phyloP scores from a whole-genome alignment of 768 basidiomycete species.

The Naganishia antarctica region DNA sequence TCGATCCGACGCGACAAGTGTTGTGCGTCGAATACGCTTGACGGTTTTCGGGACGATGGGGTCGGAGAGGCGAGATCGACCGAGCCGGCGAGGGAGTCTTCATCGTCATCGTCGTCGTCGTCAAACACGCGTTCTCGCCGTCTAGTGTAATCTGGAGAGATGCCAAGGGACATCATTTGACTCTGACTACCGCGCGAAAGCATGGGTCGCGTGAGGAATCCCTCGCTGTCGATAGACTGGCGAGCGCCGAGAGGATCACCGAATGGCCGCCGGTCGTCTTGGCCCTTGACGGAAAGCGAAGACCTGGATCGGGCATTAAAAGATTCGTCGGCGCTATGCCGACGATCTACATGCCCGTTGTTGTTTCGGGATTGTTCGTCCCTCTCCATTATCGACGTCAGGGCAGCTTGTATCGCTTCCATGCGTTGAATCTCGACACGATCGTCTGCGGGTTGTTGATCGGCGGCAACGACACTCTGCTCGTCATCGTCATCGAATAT shows the following conservation, averaged over 20 bases:
- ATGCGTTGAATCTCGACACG: slow-evolving; percentile 73
- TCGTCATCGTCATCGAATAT: slow-evolving; percentile 79
- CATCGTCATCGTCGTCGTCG: slow-evolving; percentile 19
- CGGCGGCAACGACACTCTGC: slow-evolving; percentile 30
- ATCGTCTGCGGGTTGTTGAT: slow-evolving; percentile 49
- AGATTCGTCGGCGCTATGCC: slow-evolving; percentile 4
- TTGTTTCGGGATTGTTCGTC: slow-evolving; percentile 53
- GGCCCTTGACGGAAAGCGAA: background rate
- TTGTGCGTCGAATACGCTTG: background rate
- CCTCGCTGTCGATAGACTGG: slow-evolving; percentile 6
- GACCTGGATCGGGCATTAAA: background rate
- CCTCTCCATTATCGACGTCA: slow-evolving; percentile 89
- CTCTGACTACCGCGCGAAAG: background rate
- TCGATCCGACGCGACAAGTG: background rate
- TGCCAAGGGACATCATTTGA: background rate
- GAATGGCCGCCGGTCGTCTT: background rate
- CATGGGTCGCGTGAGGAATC: background rate
- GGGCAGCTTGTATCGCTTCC: slow-evolving; percentile 92
- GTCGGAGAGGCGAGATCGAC: slow-evolving; percentile 4
- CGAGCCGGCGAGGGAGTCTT: slow-evolving; percentile 3
- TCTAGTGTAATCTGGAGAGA: slow-evolving; percentile 2
- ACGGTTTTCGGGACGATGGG: slow-evolving; percentile 2
- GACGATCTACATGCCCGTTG: background rate
- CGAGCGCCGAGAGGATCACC: slow-evolving; percentile 7
- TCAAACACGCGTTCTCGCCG: slow-evolving; percentile 26